Evolutionary conservation across 2,329 filamentous ascomycete genomes (phyloP).

Genomic region (Colletotrichum sp.): DNA sequence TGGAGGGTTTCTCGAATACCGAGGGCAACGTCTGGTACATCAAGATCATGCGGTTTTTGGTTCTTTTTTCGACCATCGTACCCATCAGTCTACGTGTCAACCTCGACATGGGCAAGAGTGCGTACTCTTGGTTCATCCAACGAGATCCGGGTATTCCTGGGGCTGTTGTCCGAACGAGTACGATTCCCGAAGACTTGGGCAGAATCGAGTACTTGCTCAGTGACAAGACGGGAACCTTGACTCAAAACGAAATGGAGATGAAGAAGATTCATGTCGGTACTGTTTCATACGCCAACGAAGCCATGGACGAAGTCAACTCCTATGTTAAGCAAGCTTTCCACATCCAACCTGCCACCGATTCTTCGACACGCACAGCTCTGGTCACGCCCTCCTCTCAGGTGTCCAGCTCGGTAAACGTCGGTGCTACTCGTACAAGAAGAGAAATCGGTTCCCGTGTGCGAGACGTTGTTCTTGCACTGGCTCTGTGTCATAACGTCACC

Average conservation of each 20-base stretch:
- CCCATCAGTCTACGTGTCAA: conserved; percentile 97
- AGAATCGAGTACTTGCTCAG: conserved; percentile 95
- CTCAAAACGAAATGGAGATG: conserved; percentile 98
- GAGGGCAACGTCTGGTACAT: conserved; percentile 84
- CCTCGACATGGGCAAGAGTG: conserved; percentile 94
- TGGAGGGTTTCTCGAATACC: conserved; percentile 79
- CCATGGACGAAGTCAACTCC: conserved; percentile 93
- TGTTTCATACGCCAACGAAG: conserved; percentile 96
- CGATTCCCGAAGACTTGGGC: conserved; percentile 94
- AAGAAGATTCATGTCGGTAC: conserved; percentile 99
- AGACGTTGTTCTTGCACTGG: conserved; percentile 90
- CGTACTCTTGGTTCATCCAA: conserved; percentile 96
- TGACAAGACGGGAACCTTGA: conserved; percentile 98
- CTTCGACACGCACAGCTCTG: conserved; percentile 54
- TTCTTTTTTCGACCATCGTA: conserved; percentile 98
- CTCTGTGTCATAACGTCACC: conserved; percentile 96
- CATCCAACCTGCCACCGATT: conserved; percentile 49
- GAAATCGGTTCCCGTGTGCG: conserved; percentile 94
- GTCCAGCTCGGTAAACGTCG: conserved; percentile 61
- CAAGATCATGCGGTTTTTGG: conserved; percentile 96
- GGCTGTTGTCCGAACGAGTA: conserved; percentile 93
- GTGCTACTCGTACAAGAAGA: conserved; percentile 82
- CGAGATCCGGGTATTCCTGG: conserved; percentile 87
- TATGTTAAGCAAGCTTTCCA: conserved; percentile 88
- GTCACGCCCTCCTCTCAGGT: conserved; percentile 80